Evolutionary conservation across 352 stramenopile species (phyloP).

Genomic region (Elongisporangium undulatum): DNA sequence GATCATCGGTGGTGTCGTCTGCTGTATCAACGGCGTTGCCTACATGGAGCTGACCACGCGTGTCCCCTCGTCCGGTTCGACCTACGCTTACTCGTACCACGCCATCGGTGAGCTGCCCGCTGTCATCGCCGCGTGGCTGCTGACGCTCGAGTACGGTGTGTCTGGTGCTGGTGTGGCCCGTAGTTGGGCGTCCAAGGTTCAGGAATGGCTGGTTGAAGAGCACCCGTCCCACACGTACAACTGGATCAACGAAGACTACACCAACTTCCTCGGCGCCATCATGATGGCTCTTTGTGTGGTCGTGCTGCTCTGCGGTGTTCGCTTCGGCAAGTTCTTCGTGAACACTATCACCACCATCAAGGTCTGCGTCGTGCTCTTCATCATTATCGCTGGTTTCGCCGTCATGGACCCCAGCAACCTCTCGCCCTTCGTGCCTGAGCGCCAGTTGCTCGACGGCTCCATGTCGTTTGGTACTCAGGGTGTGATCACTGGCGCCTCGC

Average conservation of each 20-base stretch:
- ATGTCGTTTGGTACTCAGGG: constrained; percentile 40
- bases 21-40: constrained; percentile 76
- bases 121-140: constrained; percentile 78
- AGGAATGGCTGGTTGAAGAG: constrained; percentile 53
- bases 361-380: constrained; percentile 87
- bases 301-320: constrained; percentile 78
- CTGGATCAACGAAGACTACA: constrained; percentile 59
- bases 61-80: constrained; percentile 86
- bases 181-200: constrained; percentile 90
- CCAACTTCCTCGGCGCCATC: constrained; percentile 54
- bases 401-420: constrained; percentile 83
- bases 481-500: constrained; percentile 76
- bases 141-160: constrained; percentile 93
- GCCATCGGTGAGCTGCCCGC: constrained; percentile 91
- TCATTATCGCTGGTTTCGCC: constrained; percentile 86
- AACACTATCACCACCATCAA: constrained; percentile 86
- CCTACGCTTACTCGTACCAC: constrained; percentile 93
- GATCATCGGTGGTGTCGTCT: constrained; percentile 75
- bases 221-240: constrained; percentile 31
- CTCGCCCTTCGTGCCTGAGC: constrained; percentile 69
- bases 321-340: constrained; percentile 88
- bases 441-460: constrained; percentile 15
- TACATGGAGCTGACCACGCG: constrained; percentile 89
- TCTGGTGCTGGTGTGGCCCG: constrained; percentile 88
- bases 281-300: constrained; percentile 68